Evolutionary conservation across 202 grass and related monocot genomes (phyloP).

Genomic region (Hordeum pubiflorum): DNA sequence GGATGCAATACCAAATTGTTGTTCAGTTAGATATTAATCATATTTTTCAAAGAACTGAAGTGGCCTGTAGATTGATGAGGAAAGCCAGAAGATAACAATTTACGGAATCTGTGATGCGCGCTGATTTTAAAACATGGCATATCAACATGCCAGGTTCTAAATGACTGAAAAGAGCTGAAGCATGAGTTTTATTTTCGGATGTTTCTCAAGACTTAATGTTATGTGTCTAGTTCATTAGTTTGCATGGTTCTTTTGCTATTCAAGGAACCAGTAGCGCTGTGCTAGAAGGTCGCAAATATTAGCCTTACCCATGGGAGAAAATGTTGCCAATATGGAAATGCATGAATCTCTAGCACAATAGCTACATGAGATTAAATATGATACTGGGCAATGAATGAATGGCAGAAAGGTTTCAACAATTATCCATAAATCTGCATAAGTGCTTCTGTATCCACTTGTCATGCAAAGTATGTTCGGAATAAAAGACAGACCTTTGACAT

Average conservation of each 20-base stretch:
- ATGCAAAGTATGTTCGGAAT: constrained; percentile 16
- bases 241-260: background rate
- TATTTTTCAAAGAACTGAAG: constrained; percentile 2
- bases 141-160: background rate
- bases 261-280: background rate
- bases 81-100: background rate
- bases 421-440: background rate
- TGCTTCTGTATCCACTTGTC: background rate
- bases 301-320: background rate
- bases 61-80: background rate
- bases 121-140: background rate
- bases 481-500: constrained; percentile 69
- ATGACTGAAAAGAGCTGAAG: background rate
- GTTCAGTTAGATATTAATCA: background rate
- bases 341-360: background rate
- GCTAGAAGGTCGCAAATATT: background rate
- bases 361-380: constrained; percentile 10
- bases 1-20: constrained; percentile 11
- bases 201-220: background rate
- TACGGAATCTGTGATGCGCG: background rate
- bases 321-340: background rate
- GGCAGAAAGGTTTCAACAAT: background rate
- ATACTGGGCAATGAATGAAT: background rate
- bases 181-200: background rate
- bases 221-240: background rate